Conservation (phyloP, 176 grass and related monocot genomes). For the Tuctoria greenei region DNA sequence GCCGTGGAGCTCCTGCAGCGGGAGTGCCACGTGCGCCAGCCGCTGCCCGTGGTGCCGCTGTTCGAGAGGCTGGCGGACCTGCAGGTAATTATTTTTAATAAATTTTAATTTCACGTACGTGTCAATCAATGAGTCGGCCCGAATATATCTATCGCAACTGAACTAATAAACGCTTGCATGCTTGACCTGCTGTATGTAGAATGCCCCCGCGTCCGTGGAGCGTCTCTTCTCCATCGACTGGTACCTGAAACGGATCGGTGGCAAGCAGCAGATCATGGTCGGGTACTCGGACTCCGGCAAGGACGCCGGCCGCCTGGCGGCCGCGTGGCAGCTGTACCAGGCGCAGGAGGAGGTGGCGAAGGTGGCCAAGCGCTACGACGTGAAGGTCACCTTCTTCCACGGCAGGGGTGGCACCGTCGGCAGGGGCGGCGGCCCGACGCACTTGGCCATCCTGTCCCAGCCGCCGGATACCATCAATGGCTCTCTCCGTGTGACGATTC, state of each 20-base stretch:
- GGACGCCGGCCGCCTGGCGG: constrained; percentile 82
- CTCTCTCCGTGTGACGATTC: constrained; percentile 78
- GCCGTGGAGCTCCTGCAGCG: constrained; percentile 80
- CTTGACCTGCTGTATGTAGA: too few species aligned
- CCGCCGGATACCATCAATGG: constrained; percentile 82
- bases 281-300: constrained; percentile 96
- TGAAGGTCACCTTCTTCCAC: constrained; percentile 89
- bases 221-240: constrained; percentile 74
- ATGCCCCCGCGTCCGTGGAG: constrained; percentile 46
- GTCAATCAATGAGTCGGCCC: too few species aligned
- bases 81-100: background rate
- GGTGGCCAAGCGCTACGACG: constrained; percentile 62
- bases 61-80: constrained; percentile 88
- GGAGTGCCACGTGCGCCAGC: constrained; percentile 47
- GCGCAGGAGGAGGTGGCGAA: constrained; percentile 66
- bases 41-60: constrained; percentile 68
- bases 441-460: constrained; percentile 90
- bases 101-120: too few species aligned
- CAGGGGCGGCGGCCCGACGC: constrained; percentile 71
- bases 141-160: too few species aligned
- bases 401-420: constrained; percentile 80
- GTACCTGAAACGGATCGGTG: constrained; percentile 57
- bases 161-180: too few species aligned
- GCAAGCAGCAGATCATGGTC: constrained; percentile 92
- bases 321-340: constrained; percentile 80